phyloP scores from a whole-genome alignment of 306 rosid species.

The Vigna radiata region DNA sequence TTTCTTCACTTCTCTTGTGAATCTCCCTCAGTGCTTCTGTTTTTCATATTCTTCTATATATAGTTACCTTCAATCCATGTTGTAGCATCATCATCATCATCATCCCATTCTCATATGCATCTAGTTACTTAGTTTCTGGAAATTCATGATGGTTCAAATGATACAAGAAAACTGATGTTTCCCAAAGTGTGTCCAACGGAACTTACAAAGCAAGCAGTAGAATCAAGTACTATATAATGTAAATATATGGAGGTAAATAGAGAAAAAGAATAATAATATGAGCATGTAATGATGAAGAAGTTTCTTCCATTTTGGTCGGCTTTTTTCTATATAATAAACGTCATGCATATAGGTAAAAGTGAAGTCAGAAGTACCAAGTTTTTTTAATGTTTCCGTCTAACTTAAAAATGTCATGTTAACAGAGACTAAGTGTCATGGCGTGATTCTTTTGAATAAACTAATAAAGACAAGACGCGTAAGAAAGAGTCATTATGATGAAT shows the following conservation, averaged over 20 bases:
- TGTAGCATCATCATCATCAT: not conserved
- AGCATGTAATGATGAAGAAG: not conserved
- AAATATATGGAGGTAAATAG: not conserved
- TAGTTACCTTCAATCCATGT: constrained; percentile 8
- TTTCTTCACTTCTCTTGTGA: constrained; percentile 34
- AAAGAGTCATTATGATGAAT: not conserved
- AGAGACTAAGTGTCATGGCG: not conserved
- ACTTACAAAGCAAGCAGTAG: constrained; percentile 15
- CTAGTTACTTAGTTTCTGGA: constrained; percentile 1
- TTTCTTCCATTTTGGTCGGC: not conserved
- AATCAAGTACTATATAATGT: not conserved
- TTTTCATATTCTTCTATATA: not conserved
- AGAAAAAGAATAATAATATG: not conserved
- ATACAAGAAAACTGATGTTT: not conserved
- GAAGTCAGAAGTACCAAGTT: not conserved
- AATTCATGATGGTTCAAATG: constrained; percentile 13
- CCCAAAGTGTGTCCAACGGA: constrained; percentile 2
- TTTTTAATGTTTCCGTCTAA: not conserved
- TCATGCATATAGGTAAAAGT: not conserved
- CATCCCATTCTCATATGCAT: not conserved
- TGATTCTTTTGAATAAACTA: not conserved
- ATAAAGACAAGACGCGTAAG: not conserved
- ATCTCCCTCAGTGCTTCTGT: not conserved
- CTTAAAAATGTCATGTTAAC: not conserved
- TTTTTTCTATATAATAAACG: not conserved